Conservation (phyloP, 2,329 filamentous ascomycete genomes). For the Sporothrix brunneoviolacea region DNA sequence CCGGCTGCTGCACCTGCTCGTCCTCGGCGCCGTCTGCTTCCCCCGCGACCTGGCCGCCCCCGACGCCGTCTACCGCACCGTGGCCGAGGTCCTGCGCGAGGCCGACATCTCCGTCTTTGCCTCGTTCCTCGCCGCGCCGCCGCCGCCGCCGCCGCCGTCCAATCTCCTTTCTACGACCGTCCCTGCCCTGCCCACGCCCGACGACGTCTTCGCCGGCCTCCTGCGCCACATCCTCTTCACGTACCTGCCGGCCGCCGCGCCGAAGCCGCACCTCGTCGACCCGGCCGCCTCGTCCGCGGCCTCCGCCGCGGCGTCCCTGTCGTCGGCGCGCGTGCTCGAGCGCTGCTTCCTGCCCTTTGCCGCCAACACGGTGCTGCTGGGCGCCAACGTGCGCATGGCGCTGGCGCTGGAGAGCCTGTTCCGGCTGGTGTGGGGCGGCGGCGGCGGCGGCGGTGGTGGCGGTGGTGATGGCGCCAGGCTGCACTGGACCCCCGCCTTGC, state of each 20-base stretch:
- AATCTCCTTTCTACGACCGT: constrained; percentile 20
- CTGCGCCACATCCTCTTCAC: constrained; percentile 38
- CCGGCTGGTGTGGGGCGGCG: constrained; percentile 39
- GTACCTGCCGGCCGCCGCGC: constrained; percentile 36
- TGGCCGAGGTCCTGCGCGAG: constrained; percentile 48
- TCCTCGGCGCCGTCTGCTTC: constrained; percentile 41
- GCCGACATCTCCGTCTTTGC: constrained; percentile 52
- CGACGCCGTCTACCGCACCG: constrained; percentile 52
- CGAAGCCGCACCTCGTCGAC: constrained; percentile 36
- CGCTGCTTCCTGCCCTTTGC: constrained; percentile 59
- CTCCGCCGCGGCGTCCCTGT: constrained; percentile 28
- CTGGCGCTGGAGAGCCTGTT: constrained; percentile 61
- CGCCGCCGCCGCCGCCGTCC: not conserved
- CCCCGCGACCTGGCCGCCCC: constrained; percentile 33
- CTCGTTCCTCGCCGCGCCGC: constrained; percentile 36
- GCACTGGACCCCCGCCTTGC: constrained; percentile 31
- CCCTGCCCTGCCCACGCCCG: constrained; percentile 10
- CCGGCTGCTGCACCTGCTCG: constrained; percentile 54
- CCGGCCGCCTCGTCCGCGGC: constrained; percentile 27
- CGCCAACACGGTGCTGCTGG: constrained; percentile 51
- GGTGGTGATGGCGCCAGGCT: constrained; percentile 21
- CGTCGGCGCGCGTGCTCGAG: constrained; percentile 40
- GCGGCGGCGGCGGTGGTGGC: constrained; percentile 32
- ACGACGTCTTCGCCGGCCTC: constrained; percentile 37
- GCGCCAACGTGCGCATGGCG: constrained; percentile 68